Base-by-base conservation (phyloP, 208 protist species). In the Zelonia costaricensis region DNA sequence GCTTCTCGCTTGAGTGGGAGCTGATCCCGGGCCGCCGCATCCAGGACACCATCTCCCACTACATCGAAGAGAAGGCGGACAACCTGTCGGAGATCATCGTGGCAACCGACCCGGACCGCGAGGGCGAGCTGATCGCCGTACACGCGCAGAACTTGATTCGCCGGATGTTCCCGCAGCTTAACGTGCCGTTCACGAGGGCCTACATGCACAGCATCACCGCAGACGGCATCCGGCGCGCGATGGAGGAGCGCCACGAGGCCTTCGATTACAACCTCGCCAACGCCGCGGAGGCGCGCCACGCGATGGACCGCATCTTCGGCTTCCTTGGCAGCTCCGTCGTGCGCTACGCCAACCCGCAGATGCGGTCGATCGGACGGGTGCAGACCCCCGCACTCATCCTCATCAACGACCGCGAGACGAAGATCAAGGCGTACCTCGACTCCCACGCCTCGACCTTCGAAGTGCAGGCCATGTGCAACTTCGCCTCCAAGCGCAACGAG, bases 131-230 rank as follows among this genome's bases (percentile, higher is more conserved):
- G 39, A 97, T 97, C 60, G 91, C 91, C 10, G 85, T 93, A 40
- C 91, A 97, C 76, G 82, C 80, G 20, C 70, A 88, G 30, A 82
- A 90, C 43, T 62, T 92, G 16, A 77, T 95, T 36, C 71, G 78
- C 1, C 69, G 78, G 30, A 77, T 94, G 76, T 93, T 92, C 53
- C 88, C 88, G 27, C 78, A 92, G 23, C 56, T 92, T 4, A 76
- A 74, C 22, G 75, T 91, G 42, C 86, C 86, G 20, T 97, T 88
- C 63, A 91, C 91, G 18, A 84, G 91, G n/a, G 91, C 91, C 5
- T 97, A 97, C 73, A 91, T 97, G 65, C 88, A 97, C 76, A 93
- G 87, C 67, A 94, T 97, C 62, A 97, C 91, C 3, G 79, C 82
- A 39, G 86, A 93, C 15, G 88, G 86, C 48, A 90, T 97, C 43